These are phyloP conservation scores for Elongisporangium prolatum DNA, from an alignment of 352 stramenopile species.

Conservation along the genomic window DNA sequence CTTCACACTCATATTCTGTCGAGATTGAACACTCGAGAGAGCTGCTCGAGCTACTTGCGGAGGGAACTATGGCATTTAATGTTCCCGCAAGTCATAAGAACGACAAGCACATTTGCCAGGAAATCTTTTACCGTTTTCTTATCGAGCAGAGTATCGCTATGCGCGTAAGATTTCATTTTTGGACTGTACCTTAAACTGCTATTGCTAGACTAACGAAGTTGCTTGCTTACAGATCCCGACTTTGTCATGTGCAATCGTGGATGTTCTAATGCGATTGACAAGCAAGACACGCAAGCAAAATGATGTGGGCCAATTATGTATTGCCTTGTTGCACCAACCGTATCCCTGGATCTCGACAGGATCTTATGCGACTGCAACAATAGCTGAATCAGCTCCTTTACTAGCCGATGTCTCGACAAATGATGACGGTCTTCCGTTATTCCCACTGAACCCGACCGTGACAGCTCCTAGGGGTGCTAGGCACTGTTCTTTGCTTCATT, in stretches of 20 bases:
- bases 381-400: slow-evolving; percentile 7
- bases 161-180: slow-evolving; percentile 21
- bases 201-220: not conserved
- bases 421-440: slow-evolving; percentile 20
- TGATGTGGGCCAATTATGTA: slow-evolving; percentile 43
- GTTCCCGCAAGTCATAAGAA: slow-evolving; percentile 2
- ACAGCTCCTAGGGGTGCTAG: slow-evolving; percentile 23
- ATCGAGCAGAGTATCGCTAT: slow-evolving; percentile 40
- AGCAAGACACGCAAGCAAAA: slow-evolving; percentile 33
- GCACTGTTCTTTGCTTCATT: slow-evolving; percentile 36
- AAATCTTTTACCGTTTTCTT: slow-evolving; percentile 44
- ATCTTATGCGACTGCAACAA: slow-evolving; percentile 9
- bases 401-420: not conserved
- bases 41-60: slow-evolving; percentile 31
- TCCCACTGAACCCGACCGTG: slow-evolving; percentile 22
- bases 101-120: slow-evolving; percentile 11
- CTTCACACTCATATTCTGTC: slow-evolving; percentile 15
- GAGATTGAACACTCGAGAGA: slow-evolving; percentile 1
- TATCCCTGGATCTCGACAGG: slow-evolving; percentile 21
- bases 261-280: slow-evolving; percentile 34
- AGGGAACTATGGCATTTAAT: slow-evolving; percentile 8
- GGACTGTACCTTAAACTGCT: not conserved
- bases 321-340: slow-evolving; percentile 55
- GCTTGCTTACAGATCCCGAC: slow-evolving; percentile 29
- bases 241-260: slow-evolving; percentile 34